Evolutionary conservation across 1,139 yeast genomes (phyloP), one percentile per base, ranked within the genome.

Genomic region (Sugiyamaella grinbergsii): DNA sequence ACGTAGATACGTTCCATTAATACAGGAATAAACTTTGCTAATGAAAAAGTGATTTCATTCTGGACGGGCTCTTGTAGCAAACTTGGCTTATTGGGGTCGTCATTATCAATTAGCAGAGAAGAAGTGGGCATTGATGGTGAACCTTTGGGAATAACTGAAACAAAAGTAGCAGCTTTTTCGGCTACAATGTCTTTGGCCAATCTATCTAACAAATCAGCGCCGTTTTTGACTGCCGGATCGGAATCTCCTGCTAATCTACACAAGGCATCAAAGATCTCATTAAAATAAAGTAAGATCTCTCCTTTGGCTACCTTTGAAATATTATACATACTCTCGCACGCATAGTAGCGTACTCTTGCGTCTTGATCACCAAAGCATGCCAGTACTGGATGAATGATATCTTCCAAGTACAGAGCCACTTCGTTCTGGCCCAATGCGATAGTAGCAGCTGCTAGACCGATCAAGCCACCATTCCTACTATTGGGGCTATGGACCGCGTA

Each of bases 351-450:
- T 6, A 94, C 98, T 58, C 96, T 79, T 8, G 97, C 95, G 65
- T 94, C 97, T 53, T 94, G 96, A 63, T 94, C 98, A 49, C 95
- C 91, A 67, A 94, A 94, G 54, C 98, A 93, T 0, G 97, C 94
- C 61, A 94, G 75, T 15, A 94, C 96, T 0, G 99, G 97, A 54
- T 88, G 94, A 54, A 93, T 81, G 55, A 94, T 91, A 52, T 84
- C 88, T 54, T 89, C 94, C 49, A 94, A 71, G 63, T 89, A 93
- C 54, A 76, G 65, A 18, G 88, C 81, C 45, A 86, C 80, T 61
- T 85, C 88, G 51, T 77, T 78, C 50, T 77, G 83, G 0, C 95
- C 91, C 45, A 88, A 69, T 0, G 95, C 95, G 50, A 85, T 81
- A 0, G 89, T 85, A 1, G 84, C 82, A 0, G 90, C 90, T 1